Evolutionary conservation across 495 filamentous ascomycete species (phyloP).

Genomic region (Hypoxylon lienhwacheense): DNA sequence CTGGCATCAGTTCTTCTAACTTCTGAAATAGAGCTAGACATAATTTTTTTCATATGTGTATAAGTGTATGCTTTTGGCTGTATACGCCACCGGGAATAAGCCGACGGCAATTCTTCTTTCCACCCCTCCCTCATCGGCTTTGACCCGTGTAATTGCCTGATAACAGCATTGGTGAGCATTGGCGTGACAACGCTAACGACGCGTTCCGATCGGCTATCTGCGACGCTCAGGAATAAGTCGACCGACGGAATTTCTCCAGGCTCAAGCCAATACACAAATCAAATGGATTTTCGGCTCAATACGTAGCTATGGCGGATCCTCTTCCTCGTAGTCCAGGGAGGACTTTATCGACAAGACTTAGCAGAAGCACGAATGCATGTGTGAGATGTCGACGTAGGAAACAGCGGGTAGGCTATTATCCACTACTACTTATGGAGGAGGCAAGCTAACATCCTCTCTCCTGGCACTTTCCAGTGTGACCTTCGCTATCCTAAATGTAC

Average conservation of each 20-base stretch:
- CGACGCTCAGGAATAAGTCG: no score
- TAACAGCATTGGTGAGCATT: not conserved
- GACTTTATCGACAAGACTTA: conserved; percentile 11
- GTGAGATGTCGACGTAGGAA: conserved; percentile 21
- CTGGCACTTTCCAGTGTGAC: conserved; percentile 30
- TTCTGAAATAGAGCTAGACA: not conserved
- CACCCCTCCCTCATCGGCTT: not conserved
- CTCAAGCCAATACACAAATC: not conserved
- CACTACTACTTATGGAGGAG: not conserved
- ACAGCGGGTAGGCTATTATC: conserved; percentile 9
- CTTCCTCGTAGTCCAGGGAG: conserved; percentile 14
- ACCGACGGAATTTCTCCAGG: no score
- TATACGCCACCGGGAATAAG: no score
- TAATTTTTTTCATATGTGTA: no score
- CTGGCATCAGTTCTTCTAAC: not conserved
- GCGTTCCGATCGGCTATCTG: not conserved
- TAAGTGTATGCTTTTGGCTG: no score
- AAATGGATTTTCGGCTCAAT: not conserved
- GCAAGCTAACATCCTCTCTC: conserved; percentile 4
- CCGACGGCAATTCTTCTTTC: no score
- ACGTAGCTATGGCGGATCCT: conserved; percentile 16
- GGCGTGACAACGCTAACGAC: not conserved
- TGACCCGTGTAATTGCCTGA: not conserved
- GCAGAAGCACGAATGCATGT: conserved; percentile 21
- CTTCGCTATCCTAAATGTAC: conserved; percentile 33